Evolutionary conservation across 176 grass and related monocot genomes (phyloP).

Genomic region (Stipa capillata): DNA sequence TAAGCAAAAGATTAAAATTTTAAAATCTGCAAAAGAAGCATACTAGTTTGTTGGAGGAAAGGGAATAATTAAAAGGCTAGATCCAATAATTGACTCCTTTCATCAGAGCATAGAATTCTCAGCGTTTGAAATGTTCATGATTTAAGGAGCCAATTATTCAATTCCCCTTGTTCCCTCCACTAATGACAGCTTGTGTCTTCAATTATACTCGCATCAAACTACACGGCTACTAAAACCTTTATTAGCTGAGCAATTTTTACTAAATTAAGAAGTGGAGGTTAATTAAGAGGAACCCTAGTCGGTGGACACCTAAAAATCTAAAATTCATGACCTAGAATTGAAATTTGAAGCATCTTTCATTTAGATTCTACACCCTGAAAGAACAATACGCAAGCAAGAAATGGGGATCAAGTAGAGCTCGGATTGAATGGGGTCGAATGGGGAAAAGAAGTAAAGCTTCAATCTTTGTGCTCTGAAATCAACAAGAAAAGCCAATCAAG

Average conservation of each 20-base stretch:
- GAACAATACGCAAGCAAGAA: neutral
- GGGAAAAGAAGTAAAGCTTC: too few relatives aligned
- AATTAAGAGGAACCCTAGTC: conserved; percentile 21
- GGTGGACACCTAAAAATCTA: neutral
- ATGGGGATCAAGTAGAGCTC: neutral
- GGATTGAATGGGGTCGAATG: neutral
- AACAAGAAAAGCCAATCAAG: neutral
- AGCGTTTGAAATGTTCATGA: conserved; percentile 9
- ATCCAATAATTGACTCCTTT: conserved; percentile 46
- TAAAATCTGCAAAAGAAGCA: conserved; percentile 6
- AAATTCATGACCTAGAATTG: neutral
- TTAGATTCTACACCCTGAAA: conserved; percentile 13
- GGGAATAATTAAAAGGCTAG: neutral
- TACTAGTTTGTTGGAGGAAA: conserved; percentile 22
- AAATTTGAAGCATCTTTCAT: neutral
- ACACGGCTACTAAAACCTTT: conserved; percentile 14
- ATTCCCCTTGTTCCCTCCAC: conserved; percentile 15
- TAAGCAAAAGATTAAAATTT: conserved; percentile 16
- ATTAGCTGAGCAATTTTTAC: neutral
- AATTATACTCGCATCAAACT: conserved; percentile 35
- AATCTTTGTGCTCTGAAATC: too few relatives aligned
- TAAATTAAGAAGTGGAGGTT: conserved; percentile 19
- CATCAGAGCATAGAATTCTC: too few relatives aligned
- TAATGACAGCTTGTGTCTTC: conserved; percentile 35
- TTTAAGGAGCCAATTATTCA: neutral